Percentiles rank a stretch among this genome's conserved stretches.
phyloP scores from a whole-genome alignment of 2,329 filamentous ascomycete genomes.

The Cryphonectria naterciae region DNA sequence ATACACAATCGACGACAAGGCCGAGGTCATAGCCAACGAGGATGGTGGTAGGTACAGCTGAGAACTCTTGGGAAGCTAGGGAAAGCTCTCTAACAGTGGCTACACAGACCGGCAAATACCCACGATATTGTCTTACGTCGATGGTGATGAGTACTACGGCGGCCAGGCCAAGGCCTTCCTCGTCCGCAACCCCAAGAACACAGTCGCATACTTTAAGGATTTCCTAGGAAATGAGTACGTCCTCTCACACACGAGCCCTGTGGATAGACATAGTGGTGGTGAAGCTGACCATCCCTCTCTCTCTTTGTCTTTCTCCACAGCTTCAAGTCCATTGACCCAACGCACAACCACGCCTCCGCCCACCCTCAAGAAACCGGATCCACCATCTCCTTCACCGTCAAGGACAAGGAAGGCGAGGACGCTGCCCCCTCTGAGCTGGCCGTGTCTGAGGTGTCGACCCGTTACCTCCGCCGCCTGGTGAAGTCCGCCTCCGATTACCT shows the following conservation, averaged over 20 bases:
- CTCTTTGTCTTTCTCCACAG: slow-evolving; percentile 39
- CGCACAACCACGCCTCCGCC: slow-evolving; percentile 89
- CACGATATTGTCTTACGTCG: slow-evolving; percentile 89
- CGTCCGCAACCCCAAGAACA: slow-evolving; percentile 90
- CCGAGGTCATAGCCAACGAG: slow-evolving; percentile 98
- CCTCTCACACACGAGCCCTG: background rate
- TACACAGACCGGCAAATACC: slow-evolving; percentile 90
- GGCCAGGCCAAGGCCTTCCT: slow-evolving; percentile 94
- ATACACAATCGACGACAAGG: slow-evolving; percentile 89
- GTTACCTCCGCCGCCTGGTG: slow-evolving; percentile 81
- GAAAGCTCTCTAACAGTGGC: background rate
- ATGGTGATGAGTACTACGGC: slow-evolving; percentile 95
- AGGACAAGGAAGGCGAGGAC: slow-evolving; percentile 71
- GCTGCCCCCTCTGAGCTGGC: slow-evolving; percentile 67
- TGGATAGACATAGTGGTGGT: no score
- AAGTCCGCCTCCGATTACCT: slow-evolving; percentile 88
- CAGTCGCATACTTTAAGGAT: slow-evolving; percentile 93
- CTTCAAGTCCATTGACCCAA: slow-evolving; percentile 96
- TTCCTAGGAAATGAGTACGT: slow-evolving; percentile 90
- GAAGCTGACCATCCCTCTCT: slow-evolving; percentile 28
- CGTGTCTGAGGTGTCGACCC: slow-evolving; percentile 80
- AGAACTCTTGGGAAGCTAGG: background rate
- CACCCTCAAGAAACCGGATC: slow-evolving; percentile 79
- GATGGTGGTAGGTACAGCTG: slow-evolving; percentile 75
- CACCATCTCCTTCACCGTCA: slow-evolving; percentile 78